Base-by-base conservation (phyloP, 495 filamentous ascomycete genomes). In the Cairneyella variabilis region DNA sequence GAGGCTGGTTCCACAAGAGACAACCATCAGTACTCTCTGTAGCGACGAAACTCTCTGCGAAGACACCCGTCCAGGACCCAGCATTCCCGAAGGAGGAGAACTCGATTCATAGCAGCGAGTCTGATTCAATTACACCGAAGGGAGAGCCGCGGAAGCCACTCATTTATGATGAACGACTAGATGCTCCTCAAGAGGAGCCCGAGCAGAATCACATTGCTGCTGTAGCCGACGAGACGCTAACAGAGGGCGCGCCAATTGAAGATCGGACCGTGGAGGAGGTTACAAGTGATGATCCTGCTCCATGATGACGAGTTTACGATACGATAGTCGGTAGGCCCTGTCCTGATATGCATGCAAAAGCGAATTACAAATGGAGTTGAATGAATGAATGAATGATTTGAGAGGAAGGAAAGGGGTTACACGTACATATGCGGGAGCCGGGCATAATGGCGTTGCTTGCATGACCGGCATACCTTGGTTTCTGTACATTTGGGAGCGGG, bases 1-100 rank as follows among this genome's bases (percentile, higher is more conserved):
- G 87, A 2, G 88, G 88, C 3, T 91, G 85, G 84, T 89, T 91
- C 22, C n/a, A 49, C 38, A 14, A 36, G 16, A 50, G 51, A 16
- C 48, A 53, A 22, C 26, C 16, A 23, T 53, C 42, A 1, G n/a
- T 39, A 4, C 16, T 36, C 9, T n/a, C 36, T 27, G 28, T 41
- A 16, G 17, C 22, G 28, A 49, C 27, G 10, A 43, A 11, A 9
- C 43, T 49, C 14, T 56, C 39, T 23, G 30, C 38, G 0, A 39
- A 42, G 22, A 26, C 49, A 25, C 41, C 42, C 14, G 48, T 53
- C 9, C 37, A 42, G 18, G 39, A 36, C 12, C 50, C 10, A 20
- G 23, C 27, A 3, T 30, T 9, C 4, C 37, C 32, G 32, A 42
- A 45, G 6, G 20, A 9, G 17, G 26, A 16, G 21, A 18, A 43